phyloP scores from a whole-genome alignment of 345 rosid genomes.

The Salix brachista region DNA sequence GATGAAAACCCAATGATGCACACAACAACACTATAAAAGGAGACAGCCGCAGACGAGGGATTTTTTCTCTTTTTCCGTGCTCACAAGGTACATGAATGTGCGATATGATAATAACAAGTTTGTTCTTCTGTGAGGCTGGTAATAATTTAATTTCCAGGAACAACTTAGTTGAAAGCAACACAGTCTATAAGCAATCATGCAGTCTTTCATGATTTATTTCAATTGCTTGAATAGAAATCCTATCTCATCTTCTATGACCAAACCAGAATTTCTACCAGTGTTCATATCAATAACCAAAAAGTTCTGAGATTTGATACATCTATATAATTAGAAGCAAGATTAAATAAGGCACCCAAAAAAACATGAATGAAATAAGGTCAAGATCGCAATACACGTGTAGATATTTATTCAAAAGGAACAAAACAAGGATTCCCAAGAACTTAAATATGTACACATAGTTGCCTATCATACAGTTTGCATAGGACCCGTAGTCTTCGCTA shows the following conservation, averaged over 20 bases:
- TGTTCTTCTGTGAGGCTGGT: not conserved
- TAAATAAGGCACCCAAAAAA: not conserved
- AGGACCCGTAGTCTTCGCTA: not conserved
- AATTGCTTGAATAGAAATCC: not conserved
- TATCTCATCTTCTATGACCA: not conserved
- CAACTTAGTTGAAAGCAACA: not conserved
- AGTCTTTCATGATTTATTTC: not conserved
- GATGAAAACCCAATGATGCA: too few species aligned
- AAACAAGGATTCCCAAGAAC: not conserved
- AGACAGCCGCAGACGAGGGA: too few species aligned
- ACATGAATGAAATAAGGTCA: not conserved
- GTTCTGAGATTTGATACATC: not conserved
- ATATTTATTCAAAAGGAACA: not conserved
- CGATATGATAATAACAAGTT: not conserved
- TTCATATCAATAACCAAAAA: not conserved
- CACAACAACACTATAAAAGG: too few species aligned
- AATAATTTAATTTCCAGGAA: not conserved
- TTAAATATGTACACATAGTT: not conserved
- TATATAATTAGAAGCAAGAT: not conserved
- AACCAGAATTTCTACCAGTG: not conserved
- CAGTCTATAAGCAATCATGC: not conserved
- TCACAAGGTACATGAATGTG: not conserved
- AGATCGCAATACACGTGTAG: not conserved
- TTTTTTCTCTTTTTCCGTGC: not conserved
- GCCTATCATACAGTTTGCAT: not conserved